A percentile compares a stretch with the other conserved stretches of the same genome.
Evolutionary conservation across 352 stramenopile genomes (phyloP).

Genomic region (Phytopythium sindhum): DNA sequence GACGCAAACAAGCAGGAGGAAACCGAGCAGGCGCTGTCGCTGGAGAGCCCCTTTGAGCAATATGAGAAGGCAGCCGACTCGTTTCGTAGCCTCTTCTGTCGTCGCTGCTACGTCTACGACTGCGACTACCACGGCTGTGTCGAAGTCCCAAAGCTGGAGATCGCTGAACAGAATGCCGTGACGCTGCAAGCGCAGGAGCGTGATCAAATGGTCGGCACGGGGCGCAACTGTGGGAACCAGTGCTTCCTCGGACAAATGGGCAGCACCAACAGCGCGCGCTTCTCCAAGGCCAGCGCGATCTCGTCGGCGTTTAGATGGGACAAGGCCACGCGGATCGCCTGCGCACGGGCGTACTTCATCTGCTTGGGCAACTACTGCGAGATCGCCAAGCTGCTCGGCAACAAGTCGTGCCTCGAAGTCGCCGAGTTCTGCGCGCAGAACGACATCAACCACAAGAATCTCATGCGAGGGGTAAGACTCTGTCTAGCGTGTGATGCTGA

Average conservation of each 20-base stretch:
- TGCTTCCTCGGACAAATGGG: constrained; percentile 63
- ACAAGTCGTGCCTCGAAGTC: constrained; percentile 70
- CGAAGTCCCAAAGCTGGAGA: constrained; percentile 50
- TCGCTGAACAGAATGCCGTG: constrained; percentile 64
- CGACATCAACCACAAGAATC: constrained; percentile 56
- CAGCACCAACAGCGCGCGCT: constrained; percentile 7
- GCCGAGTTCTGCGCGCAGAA: constrained; percentile 69
- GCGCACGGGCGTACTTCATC: constrained; percentile 60
- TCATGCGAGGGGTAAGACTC: constrained; percentile 39
- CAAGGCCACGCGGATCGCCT: constrained; percentile 33
- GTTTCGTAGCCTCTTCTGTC: constrained; percentile 74
- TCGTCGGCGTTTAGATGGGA: constrained; percentile 53
- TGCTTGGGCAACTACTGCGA: constrained; percentile 78
- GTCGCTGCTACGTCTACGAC: constrained; percentile 81
- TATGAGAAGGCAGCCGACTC: constrained; percentile 68
- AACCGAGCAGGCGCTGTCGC: constrained; percentile 16
- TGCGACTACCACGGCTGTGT: constrained; percentile 77
- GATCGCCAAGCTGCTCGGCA: constrained; percentile 60
- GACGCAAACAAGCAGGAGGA: constrained; percentile 4
- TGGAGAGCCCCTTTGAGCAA: constrained; percentile 38
- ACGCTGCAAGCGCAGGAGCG: constrained; percentile 38
- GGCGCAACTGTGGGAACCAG: constrained; percentile 71
- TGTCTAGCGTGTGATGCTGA: background rate
- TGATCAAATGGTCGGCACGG: constrained; percentile 37
- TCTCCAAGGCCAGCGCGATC: constrained; percentile 53